Conservation (phyloP, 2,329 filamentous ascomycete genomes). For the Leptographium flavum region DNA sequence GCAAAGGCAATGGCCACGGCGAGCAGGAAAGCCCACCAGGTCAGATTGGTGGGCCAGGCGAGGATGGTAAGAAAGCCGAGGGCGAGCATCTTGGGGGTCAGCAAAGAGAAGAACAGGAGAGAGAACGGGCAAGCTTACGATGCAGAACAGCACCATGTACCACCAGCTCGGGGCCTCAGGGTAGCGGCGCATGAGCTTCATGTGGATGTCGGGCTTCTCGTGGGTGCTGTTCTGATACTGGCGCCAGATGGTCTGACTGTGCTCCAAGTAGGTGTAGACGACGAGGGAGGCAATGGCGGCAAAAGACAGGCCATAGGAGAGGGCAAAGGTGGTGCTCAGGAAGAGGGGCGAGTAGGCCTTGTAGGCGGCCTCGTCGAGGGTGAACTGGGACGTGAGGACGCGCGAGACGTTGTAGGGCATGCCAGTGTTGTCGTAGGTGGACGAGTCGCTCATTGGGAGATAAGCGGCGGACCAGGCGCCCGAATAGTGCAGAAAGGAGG, state of each 20-base stretch:
- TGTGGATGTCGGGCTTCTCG: slow-evolving; percentile 49
- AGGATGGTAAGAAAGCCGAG: slow-evolving; percentile 41
- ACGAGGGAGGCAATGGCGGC: slow-evolving; percentile 55
- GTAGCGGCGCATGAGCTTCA: slow-evolving; percentile 50
- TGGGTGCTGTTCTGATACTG: slow-evolving; percentile 44
- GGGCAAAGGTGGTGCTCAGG: slow-evolving; percentile 56
- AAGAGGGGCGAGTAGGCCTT: slow-evolving; percentile 54
- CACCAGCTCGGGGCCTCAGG: slow-evolving; percentile 49
- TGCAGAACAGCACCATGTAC: slow-evolving; percentile 42
- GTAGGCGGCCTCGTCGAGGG: slow-evolving; percentile 49
- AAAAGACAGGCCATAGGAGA: slow-evolving; percentile 59
- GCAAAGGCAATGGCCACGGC: slow-evolving; percentile 48
- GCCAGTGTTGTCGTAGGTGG: slow-evolving; percentile 59
- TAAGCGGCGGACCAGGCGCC: slow-evolving; percentile 50
- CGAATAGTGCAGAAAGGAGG: slow-evolving; percentile 48
- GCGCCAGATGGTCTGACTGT: slow-evolving; percentile 50
- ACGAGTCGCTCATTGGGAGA: slow-evolving; percentile 55
- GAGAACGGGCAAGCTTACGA: slow-evolving; percentile 25
- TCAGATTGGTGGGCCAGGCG: slow-evolving; percentile 50
- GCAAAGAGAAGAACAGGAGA: slow-evolving; percentile 6
- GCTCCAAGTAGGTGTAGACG: slow-evolving; percentile 53
- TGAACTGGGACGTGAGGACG: slow-evolving; percentile 47
- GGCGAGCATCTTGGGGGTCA: slow-evolving; percentile 27
- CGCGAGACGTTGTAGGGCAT: slow-evolving; percentile 46
- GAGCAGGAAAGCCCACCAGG: slow-evolving; percentile 60